Conservation (phyloP, 2,329 filamentous ascomycete genomes). For the Calonectria hongkongensis region DNA sequence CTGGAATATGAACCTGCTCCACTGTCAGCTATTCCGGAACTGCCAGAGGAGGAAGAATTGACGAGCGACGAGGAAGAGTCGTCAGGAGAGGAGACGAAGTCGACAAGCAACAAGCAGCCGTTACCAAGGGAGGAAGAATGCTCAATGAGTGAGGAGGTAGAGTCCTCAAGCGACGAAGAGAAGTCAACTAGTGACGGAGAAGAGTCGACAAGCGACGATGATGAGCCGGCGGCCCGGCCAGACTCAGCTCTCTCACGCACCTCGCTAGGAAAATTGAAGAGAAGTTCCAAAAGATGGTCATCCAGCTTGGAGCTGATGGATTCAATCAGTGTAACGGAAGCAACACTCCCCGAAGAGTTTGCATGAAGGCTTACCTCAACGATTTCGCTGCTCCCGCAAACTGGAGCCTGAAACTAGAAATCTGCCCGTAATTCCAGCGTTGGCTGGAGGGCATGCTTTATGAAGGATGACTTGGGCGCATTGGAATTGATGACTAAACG, state of each 20-base stretch:
- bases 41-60: background rate
- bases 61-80: background rate
- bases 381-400: background rate
- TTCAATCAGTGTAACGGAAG: background rate
- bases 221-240: background rate
- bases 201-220: background rate
- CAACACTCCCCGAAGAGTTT: background rate
- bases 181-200: background rate
- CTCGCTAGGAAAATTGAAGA: background rate
- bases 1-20: background rate
- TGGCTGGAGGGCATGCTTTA: too few relatives aligned
- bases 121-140: too few relatives aligned
- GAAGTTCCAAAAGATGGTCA: constrained; percentile 10
- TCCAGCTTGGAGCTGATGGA: background rate
- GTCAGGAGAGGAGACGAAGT: too few relatives aligned
- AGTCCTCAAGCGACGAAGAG: too few relatives aligned
- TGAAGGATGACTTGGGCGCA: too few relatives aligned
- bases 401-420: too few relatives aligned
- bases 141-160: background rate
- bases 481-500: background rate
- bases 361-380: background rate
- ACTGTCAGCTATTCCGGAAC: background rate
- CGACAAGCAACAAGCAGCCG: too few relatives aligned
- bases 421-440: background rate
- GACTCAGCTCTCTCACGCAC: background rate